Evolutionary conservation across 371 early-diverging fungal species (phyloP), one percentile per base, ranked within the genome.

Genomic region (Mitosporidium daphniae): DNA sequence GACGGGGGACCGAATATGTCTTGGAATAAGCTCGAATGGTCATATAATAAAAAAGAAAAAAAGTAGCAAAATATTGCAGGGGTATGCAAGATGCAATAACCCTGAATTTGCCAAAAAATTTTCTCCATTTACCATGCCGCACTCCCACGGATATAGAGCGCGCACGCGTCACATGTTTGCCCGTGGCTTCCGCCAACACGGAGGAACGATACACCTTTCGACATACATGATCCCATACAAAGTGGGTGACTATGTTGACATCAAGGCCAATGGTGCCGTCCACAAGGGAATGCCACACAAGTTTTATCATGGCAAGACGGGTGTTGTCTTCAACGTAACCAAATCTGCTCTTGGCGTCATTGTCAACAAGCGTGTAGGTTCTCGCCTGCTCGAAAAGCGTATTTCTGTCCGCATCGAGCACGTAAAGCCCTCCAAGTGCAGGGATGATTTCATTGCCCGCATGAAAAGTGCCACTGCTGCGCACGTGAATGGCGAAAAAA

Each of bases 231-330:
- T 66, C 57, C 65, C 53, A 45, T 94, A 78, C 71, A 73, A 75
- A 58, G 72, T 82, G 39, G 91, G 91, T 25, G 91, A 93, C 48
- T 73, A 77, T 36, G 94, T 93, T 32, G 91, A 91, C 55, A 71
- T 86, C 51, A 73, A 71, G 59, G 80, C 72, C 37, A 72, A 80
- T 55, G 67, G 63, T 34, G 74, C 91, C 36, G 55, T 91, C 44
- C 91, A 94, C 52, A 89, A 86, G 70, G 95, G 98, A 53, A 82
- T 97, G 89, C 98, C 98, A 42, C 91, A 94, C 78, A 93, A 89
- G 63, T 89, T 66, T 70, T 97, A 86, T 67, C 91, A 93, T 54
- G 94, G 75, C 37, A 71, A 70, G 41, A 89, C 86, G 33, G 91
- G 84, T 47, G 62, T 89, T 49, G 57, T 89, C 47, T 89, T 68